Conservation (phyloP, 2,329 filamentous ascomycete genomes). For the Apiospora kogelbergensis region DNA sequence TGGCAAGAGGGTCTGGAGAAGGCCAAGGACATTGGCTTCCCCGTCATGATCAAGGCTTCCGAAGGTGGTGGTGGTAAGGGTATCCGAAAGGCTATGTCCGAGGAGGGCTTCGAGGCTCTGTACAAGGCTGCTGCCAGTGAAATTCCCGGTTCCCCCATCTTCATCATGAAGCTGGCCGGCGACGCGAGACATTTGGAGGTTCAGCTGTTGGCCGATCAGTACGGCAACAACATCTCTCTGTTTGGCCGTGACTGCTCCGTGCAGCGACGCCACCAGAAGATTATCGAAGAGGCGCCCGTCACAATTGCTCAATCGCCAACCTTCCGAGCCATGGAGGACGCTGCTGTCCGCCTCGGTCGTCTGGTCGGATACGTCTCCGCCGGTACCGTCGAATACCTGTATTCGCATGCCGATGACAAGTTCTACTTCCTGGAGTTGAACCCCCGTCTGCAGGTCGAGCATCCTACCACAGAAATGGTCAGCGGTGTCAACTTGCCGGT, state of each 20-base stretch:
- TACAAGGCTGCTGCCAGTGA: constrained; percentile 97
- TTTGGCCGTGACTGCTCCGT: constrained; percentile 99
- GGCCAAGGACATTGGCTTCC: constrained; percentile 91
- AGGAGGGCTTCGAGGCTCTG: constrained; percentile 80
- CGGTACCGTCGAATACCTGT: constrained; percentile 97
- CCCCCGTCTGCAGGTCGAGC: constrained; percentile 98
- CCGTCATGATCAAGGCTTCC: constrained; percentile 99
- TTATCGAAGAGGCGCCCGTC: constrained; percentile 97
- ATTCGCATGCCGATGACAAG: constrained; percentile 96
- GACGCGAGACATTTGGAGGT: constrained; percentile 97
- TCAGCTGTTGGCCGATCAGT: constrained; percentile 95
- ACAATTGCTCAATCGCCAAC: constrained; percentile 88
- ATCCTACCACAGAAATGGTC: constrained; percentile 99
- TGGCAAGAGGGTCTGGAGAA: constrained; percentile 87
- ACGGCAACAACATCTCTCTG: constrained; percentile 98
- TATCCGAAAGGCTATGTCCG: constrained; percentile 89
- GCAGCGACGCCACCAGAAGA: constrained; percentile 97
- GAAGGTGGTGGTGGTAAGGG: constrained; percentile 99
- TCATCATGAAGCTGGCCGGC: constrained; percentile 99
- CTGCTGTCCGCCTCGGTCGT: constrained; percentile 88
- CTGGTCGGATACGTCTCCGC: constrained; percentile 98
- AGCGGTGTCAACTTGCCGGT: constrained; percentile 96
- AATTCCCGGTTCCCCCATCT: constrained; percentile 97
- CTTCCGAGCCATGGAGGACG: constrained; percentile 95
- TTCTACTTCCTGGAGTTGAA: constrained; percentile 99